Percentiles rank a stretch among this genome's conserved stretches.
These are phyloP conservation scores for Blepharisma japonicum DNA, from an alignment of 73 alveolate species.

Conservation along the genomic window DNA sequence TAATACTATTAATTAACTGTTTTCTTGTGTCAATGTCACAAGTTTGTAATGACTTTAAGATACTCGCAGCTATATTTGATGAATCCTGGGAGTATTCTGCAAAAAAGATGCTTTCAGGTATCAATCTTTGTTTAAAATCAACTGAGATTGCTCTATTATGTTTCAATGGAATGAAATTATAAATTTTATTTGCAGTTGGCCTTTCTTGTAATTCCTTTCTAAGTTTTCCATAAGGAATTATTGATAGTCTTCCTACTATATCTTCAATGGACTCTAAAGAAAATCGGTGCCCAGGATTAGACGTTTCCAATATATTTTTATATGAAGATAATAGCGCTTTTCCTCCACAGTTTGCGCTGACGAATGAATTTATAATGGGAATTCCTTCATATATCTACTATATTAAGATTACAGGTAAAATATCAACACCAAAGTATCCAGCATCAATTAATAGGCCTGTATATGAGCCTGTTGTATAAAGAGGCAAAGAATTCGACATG, in stretches of 20 bases:
- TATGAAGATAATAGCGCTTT: not conserved
- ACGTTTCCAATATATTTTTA: not conserved
- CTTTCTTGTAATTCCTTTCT: not conserved
- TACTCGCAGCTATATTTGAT: not conserved
- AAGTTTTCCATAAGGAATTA: not conserved
- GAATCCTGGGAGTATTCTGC: not conserved
- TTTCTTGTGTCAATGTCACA: conserved; percentile 12
- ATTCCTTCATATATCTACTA: conserved; percentile 23
- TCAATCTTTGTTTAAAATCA: not conserved
- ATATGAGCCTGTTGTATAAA: conserved; percentile 14
- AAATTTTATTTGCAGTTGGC: not conserved
- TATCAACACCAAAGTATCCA: not conserved
- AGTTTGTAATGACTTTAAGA: not conserved
- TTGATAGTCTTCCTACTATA: conserved; percentile 1
- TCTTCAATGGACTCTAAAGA: conserved; percentile 7
- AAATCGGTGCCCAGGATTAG: not conserved
- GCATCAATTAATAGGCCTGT: conserved; percentile 25
- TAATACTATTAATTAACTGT: not conserved
- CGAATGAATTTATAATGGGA: not conserved
- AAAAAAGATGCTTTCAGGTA: conserved; percentile 8
- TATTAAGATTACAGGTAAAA: not conserved
- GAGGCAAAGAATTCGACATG: not conserved
- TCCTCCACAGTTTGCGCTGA: not conserved
- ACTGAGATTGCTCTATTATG: not conserved
- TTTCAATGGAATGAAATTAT: not conserved